Evolutionary conservation across 2,329 filamentous ascomycete species (phyloP).

Genomic region (Ophiosphaerella herpotricha): DNA sequence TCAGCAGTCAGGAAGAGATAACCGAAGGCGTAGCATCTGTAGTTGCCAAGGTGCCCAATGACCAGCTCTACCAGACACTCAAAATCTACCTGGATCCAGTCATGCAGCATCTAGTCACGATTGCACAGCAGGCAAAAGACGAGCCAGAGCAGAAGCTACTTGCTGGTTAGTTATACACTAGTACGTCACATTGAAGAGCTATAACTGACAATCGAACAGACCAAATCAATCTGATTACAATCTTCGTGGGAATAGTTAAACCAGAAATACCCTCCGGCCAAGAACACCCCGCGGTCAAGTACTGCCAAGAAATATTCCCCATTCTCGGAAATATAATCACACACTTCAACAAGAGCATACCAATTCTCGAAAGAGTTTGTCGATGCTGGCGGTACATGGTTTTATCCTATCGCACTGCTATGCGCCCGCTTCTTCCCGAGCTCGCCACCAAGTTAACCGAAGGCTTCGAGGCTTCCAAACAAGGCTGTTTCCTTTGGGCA

Average conservation of each 20-base stretch:
- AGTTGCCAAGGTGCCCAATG: constrained; percentile 79
- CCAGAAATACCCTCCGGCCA: constrained; percentile 72
- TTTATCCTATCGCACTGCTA: constrained; percentile 89
- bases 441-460: constrained; percentile 87
- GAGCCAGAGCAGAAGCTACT: constrained; percentile 84
- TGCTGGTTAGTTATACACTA: constrained; percentile 63
- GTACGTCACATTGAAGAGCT: not conserved
- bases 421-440: constrained; percentile 79
- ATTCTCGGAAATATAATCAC: constrained; percentile 84
- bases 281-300: constrained; percentile 90
- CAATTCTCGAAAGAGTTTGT: constrained; percentile 91
- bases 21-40: constrained; percentile 95
- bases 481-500: constrained; percentile 99
- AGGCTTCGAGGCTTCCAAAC: constrained; percentile 82
- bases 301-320: constrained; percentile 92
- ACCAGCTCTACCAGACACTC: constrained; percentile 80
- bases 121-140: constrained; percentile 82
- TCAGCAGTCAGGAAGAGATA: constrained; percentile 89
- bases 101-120: constrained; percentile 79
- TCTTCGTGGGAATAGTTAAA: constrained; percentile 79
- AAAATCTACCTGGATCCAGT: constrained; percentile 94
- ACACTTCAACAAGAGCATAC: constrained; percentile 82
- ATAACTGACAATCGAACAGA: constrained; percentile 56
- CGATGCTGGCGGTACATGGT: constrained; percentile 97
- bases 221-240: constrained; percentile 87